These are phyloP conservation scores for Fusarium hostae DNA, from an alignment of 2,329 filamentous ascomycete species.

Conservation along the genomic window DNA sequence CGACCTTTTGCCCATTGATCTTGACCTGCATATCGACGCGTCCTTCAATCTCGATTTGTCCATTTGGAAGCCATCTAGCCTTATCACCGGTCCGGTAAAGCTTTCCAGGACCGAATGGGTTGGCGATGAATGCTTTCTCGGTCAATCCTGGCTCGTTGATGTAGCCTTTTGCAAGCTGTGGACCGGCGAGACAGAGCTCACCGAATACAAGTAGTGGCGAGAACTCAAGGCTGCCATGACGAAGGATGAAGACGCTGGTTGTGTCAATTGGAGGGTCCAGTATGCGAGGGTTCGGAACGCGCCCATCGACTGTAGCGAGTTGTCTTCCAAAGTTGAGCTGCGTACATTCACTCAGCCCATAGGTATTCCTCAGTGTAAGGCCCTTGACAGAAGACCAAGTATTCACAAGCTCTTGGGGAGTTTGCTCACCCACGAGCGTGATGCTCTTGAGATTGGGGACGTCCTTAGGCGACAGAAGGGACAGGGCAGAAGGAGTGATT, in stretches of 20 bases:
- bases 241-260: slow-evolving; percentile 15
- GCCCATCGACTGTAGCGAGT: not conserved
- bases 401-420: slow-evolving; percentile 14
- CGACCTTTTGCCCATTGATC: slow-evolving; percentile 38
- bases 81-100: slow-evolving; percentile 38
- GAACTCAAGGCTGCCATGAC: slow-evolving; percentile 1
- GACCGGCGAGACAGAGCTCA: slow-evolving; percentile 35
- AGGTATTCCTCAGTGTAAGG: slow-evolving; percentile 15
- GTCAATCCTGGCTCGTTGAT: slow-evolving; percentile 27
- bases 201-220: slow-evolving; percentile 19
- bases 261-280: slow-evolving; percentile 9
- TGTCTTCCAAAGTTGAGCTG: slow-evolving; percentile 30
- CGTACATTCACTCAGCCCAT: slow-evolving; percentile 37
- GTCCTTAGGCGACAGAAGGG: not conserved
- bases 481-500: slow-evolving; percentile 36
- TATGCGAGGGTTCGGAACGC: not conserved
- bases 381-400: slow-evolving; percentile 7
- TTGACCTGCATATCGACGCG: slow-evolving; percentile 42
- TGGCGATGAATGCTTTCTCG: slow-evolving; percentile 6
- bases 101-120: slow-evolving; percentile 25
- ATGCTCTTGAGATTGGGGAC: slow-evolving; percentile 23
- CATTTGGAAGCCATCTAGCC: slow-evolving; percentile 21
- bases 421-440: slow-evolving; percentile 28
- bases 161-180: slow-evolving; percentile 34
- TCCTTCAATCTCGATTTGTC: slow-evolving; percentile 35